A percentile compares a stretch with the other conserved stretches of the same genome.
Conservation (phyloP, 75 land plant genomes). For the Adiantum capillusveneris region DNA sequence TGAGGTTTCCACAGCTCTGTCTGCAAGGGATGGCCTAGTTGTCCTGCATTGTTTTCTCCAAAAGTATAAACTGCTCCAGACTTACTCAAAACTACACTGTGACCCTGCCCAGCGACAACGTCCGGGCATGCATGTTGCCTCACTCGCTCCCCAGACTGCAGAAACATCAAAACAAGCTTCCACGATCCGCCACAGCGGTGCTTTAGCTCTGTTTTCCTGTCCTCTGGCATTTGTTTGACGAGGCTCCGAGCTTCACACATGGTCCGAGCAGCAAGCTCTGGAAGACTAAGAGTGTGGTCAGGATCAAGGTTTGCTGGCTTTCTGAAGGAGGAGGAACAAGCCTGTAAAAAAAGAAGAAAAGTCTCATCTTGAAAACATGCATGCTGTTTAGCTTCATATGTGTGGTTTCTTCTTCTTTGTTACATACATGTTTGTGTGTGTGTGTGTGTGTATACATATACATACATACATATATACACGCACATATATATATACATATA, state of each 20-base stretch:
- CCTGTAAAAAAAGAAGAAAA: no score
- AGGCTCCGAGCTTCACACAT: constrained; percentile 67
- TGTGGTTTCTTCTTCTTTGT: no score
- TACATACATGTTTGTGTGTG: no score
- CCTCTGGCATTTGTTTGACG: constrained; percentile 52
- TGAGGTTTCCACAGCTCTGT: constrained; percentile 16
- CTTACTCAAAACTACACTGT: constrained; percentile 14
- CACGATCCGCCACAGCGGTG: constrained; percentile 25
- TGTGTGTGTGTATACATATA: no score
- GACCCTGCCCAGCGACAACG: constrained; percentile 16
- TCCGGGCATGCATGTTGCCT: constrained; percentile 3
- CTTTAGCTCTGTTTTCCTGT: constrained; percentile 44
- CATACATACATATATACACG: no score
- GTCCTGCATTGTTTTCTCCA: constrained; percentile 12
- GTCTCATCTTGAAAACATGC: no score
- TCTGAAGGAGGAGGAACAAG: no score
- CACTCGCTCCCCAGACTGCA: constrained; percentile 10
- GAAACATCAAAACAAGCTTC: constrained; percentile 13
- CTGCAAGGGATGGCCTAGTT: constrained; percentile 14
- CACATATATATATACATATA: no score
- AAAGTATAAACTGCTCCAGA: constrained; percentile 13
- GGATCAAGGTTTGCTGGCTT: no score
- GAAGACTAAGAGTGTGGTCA: no score
- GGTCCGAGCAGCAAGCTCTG: constrained; percentile 83
- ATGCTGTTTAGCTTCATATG: no score